A percentile compares a stretch with the other conserved stretches of the same genome.
phyloP scores from a whole-genome alignment of 192 early-diverging fungal species.

The Ambispora gerdemannii region DNA sequence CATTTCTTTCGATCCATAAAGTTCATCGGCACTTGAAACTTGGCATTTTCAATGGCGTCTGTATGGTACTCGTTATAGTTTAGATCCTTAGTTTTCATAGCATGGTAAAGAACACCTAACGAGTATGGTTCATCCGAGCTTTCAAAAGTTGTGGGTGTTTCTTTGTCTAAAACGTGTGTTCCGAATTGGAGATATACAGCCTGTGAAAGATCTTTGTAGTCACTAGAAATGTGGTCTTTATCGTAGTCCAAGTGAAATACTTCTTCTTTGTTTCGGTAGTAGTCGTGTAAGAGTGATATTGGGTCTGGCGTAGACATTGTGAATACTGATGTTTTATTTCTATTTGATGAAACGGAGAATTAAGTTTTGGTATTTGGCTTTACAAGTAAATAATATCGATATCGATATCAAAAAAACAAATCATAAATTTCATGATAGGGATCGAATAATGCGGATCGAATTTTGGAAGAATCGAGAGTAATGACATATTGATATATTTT shows the following conservation, averaged over 20 bases:
- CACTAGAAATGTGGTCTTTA: background rate
- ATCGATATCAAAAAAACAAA: too few relatives aligned
- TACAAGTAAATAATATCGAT: too few relatives aligned
- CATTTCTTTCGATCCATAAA: background rate
- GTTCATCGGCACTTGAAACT: background rate
- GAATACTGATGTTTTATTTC: too few relatives aligned
- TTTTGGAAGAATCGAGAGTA: too few relatives aligned
- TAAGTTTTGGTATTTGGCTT: too few relatives aligned
- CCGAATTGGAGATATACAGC: background rate
- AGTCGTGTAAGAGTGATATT: background rate
- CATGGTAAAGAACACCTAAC: background rate
- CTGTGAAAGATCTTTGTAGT: background rate
- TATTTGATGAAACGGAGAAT: too few relatives aligned
- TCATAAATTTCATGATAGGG: too few relatives aligned
- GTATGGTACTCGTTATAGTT: background rate
- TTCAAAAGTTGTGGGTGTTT: background rate
- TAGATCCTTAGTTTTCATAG: background rate
- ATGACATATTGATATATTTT: too few relatives aligned
- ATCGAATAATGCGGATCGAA: too few relatives aligned
- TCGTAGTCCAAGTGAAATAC: background rate
- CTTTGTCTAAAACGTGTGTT: background rate
- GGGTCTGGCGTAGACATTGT: background rate
- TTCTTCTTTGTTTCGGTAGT: background rate
- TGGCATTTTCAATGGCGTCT: background rate
- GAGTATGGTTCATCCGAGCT: background rate